These are phyloP conservation scores for Tricholoma sp. DNA, from an alignment of 768 basidiomycete genomes.

Conservation along the genomic window DNA sequence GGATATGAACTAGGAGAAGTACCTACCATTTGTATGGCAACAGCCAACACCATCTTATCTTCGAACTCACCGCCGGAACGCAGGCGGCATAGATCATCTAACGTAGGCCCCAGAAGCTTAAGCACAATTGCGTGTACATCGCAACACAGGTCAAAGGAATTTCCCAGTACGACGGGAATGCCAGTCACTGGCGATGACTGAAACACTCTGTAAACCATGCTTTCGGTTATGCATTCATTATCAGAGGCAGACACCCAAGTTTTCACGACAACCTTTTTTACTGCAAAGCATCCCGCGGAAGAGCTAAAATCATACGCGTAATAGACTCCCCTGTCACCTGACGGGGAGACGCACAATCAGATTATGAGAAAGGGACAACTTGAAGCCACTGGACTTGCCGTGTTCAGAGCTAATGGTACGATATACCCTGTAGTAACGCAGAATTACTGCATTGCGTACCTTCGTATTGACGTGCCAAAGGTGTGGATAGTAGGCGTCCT, in stretches of 20 bases:
- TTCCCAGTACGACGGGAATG: conserved; percentile 12
- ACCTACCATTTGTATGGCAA: conserved; percentile 26
- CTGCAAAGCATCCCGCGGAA: conserved; percentile 17
- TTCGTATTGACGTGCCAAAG: conserved; percentile 27
- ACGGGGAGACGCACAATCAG: neutral
- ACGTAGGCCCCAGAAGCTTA: conserved; percentile 22
- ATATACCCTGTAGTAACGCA: conserved; percentile 23
- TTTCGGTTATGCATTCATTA: conserved; percentile 22
- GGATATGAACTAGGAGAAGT: neutral
- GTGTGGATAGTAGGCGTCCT: conserved; percentile 27
- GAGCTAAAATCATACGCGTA: conserved; percentile 23
- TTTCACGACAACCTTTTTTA: conserved; percentile 23
- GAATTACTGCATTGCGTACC: conserved; percentile 18
- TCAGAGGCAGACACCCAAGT: conserved; percentile 21
- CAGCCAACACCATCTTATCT: conserved; percentile 20
- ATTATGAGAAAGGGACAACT: neutral
- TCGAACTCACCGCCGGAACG: conserved; percentile 13
- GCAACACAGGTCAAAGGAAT: conserved; percentile 13
- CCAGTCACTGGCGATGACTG: conserved; percentile 5
- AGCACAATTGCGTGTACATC: conserved; percentile 22
- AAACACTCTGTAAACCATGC: conserved; percentile 18
- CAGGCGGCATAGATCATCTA: conserved; percentile 18
- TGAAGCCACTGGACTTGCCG: conserved; percentile 14
- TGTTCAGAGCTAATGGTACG: conserved; percentile 22
- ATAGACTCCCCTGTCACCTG: conserved; percentile 26